Evolutionary conservation across 208 protist genomes (phyloP).

Genomic region (Jaenimonas drosophilae): DNA sequence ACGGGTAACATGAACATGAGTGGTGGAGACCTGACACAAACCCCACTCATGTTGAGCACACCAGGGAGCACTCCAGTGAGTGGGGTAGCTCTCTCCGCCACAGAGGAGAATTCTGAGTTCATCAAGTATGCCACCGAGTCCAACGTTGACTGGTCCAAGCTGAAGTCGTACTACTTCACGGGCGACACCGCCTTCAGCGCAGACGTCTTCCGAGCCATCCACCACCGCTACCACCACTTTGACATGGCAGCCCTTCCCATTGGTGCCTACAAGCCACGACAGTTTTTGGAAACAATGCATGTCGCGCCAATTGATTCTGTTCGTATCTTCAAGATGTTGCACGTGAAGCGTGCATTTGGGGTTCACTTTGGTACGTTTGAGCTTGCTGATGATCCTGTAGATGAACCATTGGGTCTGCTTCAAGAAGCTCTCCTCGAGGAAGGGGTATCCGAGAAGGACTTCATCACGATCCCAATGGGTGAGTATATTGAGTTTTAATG

Average conservation of each 20-base stretch:
- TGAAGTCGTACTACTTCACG: slow-evolving; percentile 52
- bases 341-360: slow-evolving; percentile 24
- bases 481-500: slow-evolving; percentile 24
- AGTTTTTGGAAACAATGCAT: slow-evolving; percentile 54
- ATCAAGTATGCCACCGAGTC: neutral
- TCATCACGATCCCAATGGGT: slow-evolving; percentile 27
- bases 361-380: slow-evolving; percentile 87
- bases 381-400: slow-evolving; percentile 56
- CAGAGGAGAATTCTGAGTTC: neutral
- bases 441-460: slow-evolving; percentile 10
- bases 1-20: no score
- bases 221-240: slow-evolving; percentile 25
- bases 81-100: slow-evolving; percentile 2
- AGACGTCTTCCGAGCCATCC: slow-evolving; percentile 35
- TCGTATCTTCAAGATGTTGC: slow-evolving; percentile 50
- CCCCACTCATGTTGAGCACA: no score
- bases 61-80: no score
- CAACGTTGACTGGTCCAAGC: slow-evolving; percentile 10
- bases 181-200: slow-evolving; percentile 43
- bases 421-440: slow-evolving; percentile 12
- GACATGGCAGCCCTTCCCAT: slow-evolving; percentile 74
- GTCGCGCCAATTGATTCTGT: slow-evolving; percentile 61
- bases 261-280: slow-evolving; percentile 71
- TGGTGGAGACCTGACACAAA: no score
- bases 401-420: slow-evolving; percentile 54